Evolutionary conservation across 306 rosid genomes (phyloP).

Genomic region (Castanospermum australe): DNA sequence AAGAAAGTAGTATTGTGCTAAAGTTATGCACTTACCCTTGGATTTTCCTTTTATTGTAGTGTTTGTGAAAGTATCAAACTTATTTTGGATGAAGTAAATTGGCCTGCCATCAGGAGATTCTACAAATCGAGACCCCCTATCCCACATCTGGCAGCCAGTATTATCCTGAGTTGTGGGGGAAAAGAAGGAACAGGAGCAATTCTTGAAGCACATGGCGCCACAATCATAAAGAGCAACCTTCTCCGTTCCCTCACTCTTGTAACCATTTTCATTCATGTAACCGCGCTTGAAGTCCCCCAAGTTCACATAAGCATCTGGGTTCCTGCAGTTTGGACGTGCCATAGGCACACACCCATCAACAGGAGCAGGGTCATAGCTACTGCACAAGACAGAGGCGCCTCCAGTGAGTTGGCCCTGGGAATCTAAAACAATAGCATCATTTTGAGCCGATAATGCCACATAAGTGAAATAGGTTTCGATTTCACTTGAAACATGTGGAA

Average conservation of each 20-base stretch:
- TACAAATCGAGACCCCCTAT: background rate
- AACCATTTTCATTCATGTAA: background rate
- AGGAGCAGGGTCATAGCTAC: background rate
- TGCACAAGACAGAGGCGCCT: background rate
- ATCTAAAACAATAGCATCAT: background rate
- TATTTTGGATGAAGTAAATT: background rate
- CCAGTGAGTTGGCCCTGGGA: background rate
- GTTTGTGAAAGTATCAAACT: too few relatives aligned
- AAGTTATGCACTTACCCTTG: background rate
- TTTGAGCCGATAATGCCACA: background rate
- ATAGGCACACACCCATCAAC: background rate
- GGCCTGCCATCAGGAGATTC: background rate
- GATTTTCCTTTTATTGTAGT: background rate
- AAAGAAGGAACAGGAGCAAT: background rate
- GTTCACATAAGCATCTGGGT: background rate
- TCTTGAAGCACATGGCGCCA: background rate
- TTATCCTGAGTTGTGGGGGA: background rate
- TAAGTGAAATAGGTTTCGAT: background rate
- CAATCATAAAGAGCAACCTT: background rate
- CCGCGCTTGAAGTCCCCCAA: background rate
- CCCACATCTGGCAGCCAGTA: background rate
- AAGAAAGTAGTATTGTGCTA: background rate
- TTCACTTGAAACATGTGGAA: background rate
- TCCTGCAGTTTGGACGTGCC: background rate
- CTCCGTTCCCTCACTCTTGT: background rate